phyloP scores from a whole-genome alignment of 75 land plant species.

The Pinus taeda region DNA sequence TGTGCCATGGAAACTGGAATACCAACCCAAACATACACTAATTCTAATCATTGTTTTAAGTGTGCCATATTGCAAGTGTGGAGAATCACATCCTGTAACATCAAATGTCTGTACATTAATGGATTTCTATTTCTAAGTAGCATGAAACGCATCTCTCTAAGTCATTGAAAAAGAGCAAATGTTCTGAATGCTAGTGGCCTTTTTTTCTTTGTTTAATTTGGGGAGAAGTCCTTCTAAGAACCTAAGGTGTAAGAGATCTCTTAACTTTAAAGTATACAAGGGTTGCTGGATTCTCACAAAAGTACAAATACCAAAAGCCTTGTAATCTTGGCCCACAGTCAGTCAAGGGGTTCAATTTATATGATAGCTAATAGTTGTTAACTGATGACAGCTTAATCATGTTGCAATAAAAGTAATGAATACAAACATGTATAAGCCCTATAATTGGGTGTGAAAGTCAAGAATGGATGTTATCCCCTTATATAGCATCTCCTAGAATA shows the following conservation, averaged over 20 bases:
- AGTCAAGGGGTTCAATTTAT: too few relatives aligned
- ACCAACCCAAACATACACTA: too few relatives aligned
- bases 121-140: too few relatives aligned
- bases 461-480: not conserved
- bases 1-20: too few relatives aligned
- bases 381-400: not conserved
- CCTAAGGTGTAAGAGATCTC: not conserved
- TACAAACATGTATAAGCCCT: not conserved
- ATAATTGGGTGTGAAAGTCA: not conserved
- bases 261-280: not conserved
- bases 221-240: not conserved
- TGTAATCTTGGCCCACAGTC: not conserved
- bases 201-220: not conserved
- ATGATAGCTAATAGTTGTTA: not conserved
- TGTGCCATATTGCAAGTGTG: too few relatives aligned
- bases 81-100: too few relatives aligned
- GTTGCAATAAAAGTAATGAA: not conserved
- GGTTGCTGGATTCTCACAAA: not conserved
- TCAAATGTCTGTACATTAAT: too few relatives aligned
- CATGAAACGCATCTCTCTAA: too few relatives aligned
- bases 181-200: not conserved
- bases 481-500: not conserved
- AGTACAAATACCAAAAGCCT: not conserved
- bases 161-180: not conserved
- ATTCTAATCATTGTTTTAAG: too few relatives aligned